Evolutionary conservation across 495 filamentous ascomycete species (phyloP), one percentile per base, ranked within the genome.

Genomic region (Talaromyces borbonicus): DNA sequence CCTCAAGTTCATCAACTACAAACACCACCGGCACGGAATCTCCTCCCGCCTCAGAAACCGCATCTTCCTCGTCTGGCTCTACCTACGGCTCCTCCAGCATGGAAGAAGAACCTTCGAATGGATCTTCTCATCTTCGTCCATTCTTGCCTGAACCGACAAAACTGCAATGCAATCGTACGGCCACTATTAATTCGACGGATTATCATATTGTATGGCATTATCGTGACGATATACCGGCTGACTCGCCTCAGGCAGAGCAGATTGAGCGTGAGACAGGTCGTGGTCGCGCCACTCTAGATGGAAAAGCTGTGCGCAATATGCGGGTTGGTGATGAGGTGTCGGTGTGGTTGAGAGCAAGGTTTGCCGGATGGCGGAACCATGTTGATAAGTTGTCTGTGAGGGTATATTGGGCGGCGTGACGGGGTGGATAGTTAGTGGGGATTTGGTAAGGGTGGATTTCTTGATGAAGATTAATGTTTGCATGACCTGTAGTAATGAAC

Each of bases 271-370:
- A 27, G 14, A 50, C 53, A 12, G 81, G 76, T 5, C 68, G 76
- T 14, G 83, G 79, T 3, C 58, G 51, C 31, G 71, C 49, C n/a
- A 80, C 72, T 15, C 64, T 66, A n/a, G 64, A 74, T 56, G 75
- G 80, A 30, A 62, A 65, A 29, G 74, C 68, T 48, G 74, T 87
- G 14, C 63, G 74, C 11, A 62, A 67, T 24, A 51, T 85, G 53
- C 66, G 70, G 49, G 51, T 82, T 14, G 83, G 83, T 0, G 82
- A 88, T 59, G 67, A 77, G 11, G 64, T 87, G 29, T 77, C 77
- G 2, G 54, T 88, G 15, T 84, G 81, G 79, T 80, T 63, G 4
- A 71, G 75, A 44, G 71, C 80, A 0, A 66, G 79, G 42, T 88
- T 82, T 53, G 65, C 64, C 0, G 74, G 67, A 0, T 87, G 84